A percentile compares a stretch with the other conserved stretches of the same genome.
These are phyloP conservation scores for Cladophialophora immunda DNA, from an alignment of 2,329 filamentous ascomycete species.

Conservation along the genomic window DNA sequence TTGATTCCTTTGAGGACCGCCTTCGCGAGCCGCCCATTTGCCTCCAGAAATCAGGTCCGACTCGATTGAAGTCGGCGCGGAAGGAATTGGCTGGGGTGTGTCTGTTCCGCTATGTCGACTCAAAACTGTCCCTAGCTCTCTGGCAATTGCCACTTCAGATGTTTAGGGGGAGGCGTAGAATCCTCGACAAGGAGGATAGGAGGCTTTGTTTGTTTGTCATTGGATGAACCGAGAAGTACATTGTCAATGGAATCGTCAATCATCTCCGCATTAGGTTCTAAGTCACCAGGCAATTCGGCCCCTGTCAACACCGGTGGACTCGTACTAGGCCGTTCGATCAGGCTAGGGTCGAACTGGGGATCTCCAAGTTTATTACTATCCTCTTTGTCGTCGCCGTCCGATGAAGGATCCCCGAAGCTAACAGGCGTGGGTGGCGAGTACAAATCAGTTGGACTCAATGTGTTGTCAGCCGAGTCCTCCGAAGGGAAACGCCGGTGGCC, in stretches of 20 bases:
- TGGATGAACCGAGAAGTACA: conserved; percentile 15
- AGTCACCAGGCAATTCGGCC: conserved; percentile 21
- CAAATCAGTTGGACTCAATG: conserved; percentile 32
- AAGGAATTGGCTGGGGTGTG: not conserved
- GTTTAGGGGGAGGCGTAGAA: conserved; percentile 35
- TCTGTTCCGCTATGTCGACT: not conserved
- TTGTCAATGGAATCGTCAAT: conserved; percentile 31
- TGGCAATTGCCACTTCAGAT: conserved; percentile 40
- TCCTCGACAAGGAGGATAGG: conserved; percentile 33
- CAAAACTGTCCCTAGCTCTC: conserved; percentile 16
- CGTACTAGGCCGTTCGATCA: conserved; percentile 40
- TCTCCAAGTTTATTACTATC: conserved; percentile 28
- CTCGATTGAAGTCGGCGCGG: not conserved
- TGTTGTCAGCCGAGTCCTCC: conserved; percentile 35
- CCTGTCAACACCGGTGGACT: conserved; percentile 36
- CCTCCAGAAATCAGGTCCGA: not conserved
- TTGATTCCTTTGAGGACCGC: no score
- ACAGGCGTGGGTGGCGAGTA: conserved; percentile 39
- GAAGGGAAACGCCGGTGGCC: conserved; percentile 36
- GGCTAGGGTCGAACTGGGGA: conserved; percentile 40
- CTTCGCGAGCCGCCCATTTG: not conserved
- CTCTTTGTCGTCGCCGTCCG: conserved; percentile 25
- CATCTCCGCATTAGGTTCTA: conserved; percentile 7
- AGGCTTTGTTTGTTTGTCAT: not conserved
- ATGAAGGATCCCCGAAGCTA: conserved; percentile 38